Evolutionary conservation across 257 asterid genomes (phyloP), one percentile per base, ranked within the genome.

Genomic region (Plectranthus barbatus): DNA sequence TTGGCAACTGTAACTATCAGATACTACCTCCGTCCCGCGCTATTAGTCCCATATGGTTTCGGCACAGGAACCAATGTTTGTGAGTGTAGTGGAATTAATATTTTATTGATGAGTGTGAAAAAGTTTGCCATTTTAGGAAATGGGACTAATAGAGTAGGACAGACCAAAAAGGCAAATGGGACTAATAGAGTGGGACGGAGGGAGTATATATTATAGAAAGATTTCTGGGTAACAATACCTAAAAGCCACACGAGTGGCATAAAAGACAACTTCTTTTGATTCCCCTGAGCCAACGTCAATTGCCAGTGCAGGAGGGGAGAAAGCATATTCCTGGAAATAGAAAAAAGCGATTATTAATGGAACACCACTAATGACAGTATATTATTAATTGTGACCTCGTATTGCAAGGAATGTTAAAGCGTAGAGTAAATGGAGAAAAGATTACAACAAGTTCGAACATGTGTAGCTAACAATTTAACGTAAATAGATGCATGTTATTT

Each of bases 221-320:
- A n/a, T 9, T 56, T 64, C 8, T 26, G 47, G 53, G 58, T 29
- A 41, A 33, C 29, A 59, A 13, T 78, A 88, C 98, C 98, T 91
- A 79, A 80, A 88, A 66, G 97, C 96, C 64, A 91, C 93, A 49
- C 98, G 96, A 64, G 88, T 83, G 54, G 98, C 95, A 72, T 88
- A 77, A 69, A 91, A 91, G 59, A 79, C 52, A 9, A 86, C 84
- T 65, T 88, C 95, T 86, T 79, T 84, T 17, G 93, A 86, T 79
- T 91, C 98, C 62, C 96, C 95, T 47, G 98, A 86, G 64, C 87
- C 93, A 73, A 88, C 84, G 75, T 88, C 95, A 45, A 91, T 85
- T 56, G 96, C 89, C 81, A 77, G 78, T 20, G 98, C 87, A 50
- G 95, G 81, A 77, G 98, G 98, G 34, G 91, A 88, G 81, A 91